Conservation (phyloP, 148 eudicot species). For the Nepenthes mirabilis region DNA sequence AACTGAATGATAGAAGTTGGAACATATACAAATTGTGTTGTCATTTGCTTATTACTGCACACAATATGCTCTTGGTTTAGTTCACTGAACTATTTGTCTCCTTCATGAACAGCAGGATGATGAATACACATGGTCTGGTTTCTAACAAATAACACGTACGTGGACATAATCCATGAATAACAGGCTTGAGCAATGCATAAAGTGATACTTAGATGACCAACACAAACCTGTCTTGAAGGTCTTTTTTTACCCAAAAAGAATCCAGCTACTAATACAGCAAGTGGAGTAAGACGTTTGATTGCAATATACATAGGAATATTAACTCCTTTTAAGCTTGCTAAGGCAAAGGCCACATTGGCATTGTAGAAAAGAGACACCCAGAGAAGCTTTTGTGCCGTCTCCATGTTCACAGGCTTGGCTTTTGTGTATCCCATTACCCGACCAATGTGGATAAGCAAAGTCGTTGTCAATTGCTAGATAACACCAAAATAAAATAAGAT, state of each 20-base stretch:
- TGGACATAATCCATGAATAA: not conserved
- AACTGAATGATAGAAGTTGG: no score
- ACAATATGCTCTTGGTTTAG: no score
- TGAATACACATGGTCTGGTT: no score
- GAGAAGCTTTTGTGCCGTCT: conserved; percentile 75
- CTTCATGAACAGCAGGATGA: no score
- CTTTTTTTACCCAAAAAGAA: conserved; percentile 63
- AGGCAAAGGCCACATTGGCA: conserved; percentile 96
- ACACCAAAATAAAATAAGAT: conserved; percentile 1
- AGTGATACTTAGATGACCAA: not conserved
- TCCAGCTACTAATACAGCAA: conserved; percentile 83
- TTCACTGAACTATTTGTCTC: no score
- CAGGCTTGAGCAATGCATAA: not conserved
- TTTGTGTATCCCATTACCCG: conserved; percentile 64
- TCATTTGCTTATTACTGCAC: no score
- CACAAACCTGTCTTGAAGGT: conserved; percentile 72
- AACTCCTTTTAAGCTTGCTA: conserved; percentile 97
- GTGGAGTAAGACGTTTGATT: conserved; percentile 88
- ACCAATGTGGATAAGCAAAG: conserved; percentile 69
- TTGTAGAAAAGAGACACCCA: conserved; percentile 90
- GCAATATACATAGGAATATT: conserved; percentile 99
- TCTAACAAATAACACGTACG: no score
- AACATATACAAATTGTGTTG: no score
- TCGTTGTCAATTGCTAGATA: conserved; percentile 69
- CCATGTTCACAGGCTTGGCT: conserved; percentile 58